phyloP scores from a whole-genome alignment of 441 rosid genomes.

The Melianthus villosus region DNA sequence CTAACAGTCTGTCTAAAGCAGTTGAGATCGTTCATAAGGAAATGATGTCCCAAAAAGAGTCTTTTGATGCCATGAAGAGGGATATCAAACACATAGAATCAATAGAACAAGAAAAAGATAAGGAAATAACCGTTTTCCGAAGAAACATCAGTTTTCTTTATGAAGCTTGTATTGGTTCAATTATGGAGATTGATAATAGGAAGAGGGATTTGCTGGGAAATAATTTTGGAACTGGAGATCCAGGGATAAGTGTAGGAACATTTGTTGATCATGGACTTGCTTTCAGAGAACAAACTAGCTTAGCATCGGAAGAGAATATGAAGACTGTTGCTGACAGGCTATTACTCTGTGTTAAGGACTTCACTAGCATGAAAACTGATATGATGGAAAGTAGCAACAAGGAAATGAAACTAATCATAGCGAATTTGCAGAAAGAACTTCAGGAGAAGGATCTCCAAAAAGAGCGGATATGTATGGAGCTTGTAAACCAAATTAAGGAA shows the following conservation, averaged over 20 bases:
- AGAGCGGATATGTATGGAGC: constrained; percentile 74
- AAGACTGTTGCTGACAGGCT: constrained; percentile 44
- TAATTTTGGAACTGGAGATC: constrained; percentile 15
- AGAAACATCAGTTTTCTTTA: constrained; percentile 44
- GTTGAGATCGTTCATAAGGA: constrained; percentile 27
- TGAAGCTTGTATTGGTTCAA: constrained; percentile 48
- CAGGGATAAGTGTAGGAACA: constrained; percentile 17
- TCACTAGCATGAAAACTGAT: constrained; percentile 33
- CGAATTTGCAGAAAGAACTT: constrained; percentile 75
- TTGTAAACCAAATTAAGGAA: constrained; percentile 80
- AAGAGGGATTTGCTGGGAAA: constrained; percentile 33
- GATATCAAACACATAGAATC: constrained; percentile 28
- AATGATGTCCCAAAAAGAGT: constrained; percentile 24
- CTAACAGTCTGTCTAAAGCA: constrained; percentile 26
- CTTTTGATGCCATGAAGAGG: constrained; percentile 27
- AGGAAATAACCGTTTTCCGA: constrained; percentile 34
- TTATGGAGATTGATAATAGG: constrained; percentile 56
- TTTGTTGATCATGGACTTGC: constrained; percentile 14
- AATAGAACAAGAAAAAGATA: constrained; percentile 32
- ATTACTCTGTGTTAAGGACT: constrained; percentile 31
- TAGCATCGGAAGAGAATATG: constrained; percentile 45
- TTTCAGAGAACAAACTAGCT: constrained; percentile 14
- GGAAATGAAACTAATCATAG: constrained; percentile 57
- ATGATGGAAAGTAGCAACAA: constrained; percentile 33
- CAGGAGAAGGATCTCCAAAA: constrained; percentile 85